Evolutionary conservation across 108 stramenopile genomes (phyloP).

Genomic region (Heterococcus sp.): DNA sequence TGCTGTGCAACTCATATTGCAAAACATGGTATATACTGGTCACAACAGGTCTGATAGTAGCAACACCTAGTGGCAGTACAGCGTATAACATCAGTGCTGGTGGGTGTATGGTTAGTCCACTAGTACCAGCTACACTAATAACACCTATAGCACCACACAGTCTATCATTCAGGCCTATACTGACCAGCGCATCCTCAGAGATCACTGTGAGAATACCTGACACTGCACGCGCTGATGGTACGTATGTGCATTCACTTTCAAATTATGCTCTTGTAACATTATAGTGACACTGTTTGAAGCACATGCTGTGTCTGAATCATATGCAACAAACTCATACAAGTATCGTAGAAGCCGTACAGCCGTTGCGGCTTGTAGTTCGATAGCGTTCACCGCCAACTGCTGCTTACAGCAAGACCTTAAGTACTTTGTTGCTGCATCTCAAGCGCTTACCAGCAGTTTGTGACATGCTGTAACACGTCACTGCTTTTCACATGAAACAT

Average conservation of each 20-base stretch:
- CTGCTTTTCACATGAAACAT: no score
- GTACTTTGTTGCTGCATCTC: no score
- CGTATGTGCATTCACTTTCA: background rate
- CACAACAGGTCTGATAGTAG: constrained; percentile 23
- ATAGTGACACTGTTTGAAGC: no score
- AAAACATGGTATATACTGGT: constrained; percentile 18
- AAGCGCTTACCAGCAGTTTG: no score
- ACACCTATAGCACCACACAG: constrained; percentile 95
- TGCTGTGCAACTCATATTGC: background rate
- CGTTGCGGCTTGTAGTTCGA: no score
- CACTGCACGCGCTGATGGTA: constrained; percentile 76
- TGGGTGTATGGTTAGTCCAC: constrained; percentile 89
- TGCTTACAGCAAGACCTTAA: no score
- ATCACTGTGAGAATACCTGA: constrained; percentile 68
- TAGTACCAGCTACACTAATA: constrained; percentile 83
- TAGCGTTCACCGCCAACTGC: no score
- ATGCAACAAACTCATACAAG: no score
- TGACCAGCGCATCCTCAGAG: constrained; percentile 50
- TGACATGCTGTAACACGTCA: no score
- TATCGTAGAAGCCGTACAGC: no score
- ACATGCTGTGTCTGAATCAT: no score
- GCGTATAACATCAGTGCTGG: constrained; percentile 93
- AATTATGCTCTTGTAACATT: no score
- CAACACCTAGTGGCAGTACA: constrained; percentile 82
- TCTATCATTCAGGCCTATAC: constrained; percentile 85